Evolutionary conservation across 2,329 filamentous ascomycete species (phyloP).

Genomic region (Exophiala spinifera): DNA sequence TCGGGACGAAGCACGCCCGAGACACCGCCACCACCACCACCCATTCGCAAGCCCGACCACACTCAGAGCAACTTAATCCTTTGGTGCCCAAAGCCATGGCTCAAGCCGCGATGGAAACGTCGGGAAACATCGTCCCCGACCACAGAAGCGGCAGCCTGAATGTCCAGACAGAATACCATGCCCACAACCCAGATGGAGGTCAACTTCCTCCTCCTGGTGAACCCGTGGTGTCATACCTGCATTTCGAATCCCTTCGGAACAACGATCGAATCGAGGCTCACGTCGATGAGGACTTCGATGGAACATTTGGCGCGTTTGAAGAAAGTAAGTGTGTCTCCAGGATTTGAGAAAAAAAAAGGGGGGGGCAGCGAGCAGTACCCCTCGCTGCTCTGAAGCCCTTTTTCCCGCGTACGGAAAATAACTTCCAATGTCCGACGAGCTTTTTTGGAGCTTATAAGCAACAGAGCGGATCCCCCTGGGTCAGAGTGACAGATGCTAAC

Average conservation of each 20-base stretch:
- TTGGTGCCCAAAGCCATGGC: neutral
- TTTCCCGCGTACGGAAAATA: no score
- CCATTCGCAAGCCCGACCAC: neutral
- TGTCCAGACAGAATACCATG: neutral
- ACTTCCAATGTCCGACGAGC: no score
- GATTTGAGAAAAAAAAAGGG: no score
- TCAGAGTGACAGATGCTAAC: neutral
- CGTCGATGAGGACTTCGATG: slow-evolving; percentile 14
- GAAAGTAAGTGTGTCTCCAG: slow-evolving; percentile 9
- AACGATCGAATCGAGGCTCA: slow-evolving; percentile 3
- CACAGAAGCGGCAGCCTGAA: neutral
- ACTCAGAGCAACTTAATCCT: neutral
- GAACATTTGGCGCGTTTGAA: slow-evolving; percentile 16
- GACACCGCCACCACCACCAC: no score
- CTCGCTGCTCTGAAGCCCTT: no score
- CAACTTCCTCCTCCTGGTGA: neutral
- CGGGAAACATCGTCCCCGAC: neutral
- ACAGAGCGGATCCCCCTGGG: no score
- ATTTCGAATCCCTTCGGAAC: slow-evolving; percentile 13
- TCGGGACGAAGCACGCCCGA: neutral
- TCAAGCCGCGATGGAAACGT: neutral
- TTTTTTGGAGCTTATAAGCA: no score
- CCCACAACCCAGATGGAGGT: neutral
- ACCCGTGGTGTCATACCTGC: slow-evolving; percentile 11
- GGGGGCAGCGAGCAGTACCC: no score